Percentiles rank a stretch among this genome's conserved stretches.
Evolutionary conservation across 345 rosid genomes (phyloP).

Genomic region (Pugionium dolabratum): DNA sequence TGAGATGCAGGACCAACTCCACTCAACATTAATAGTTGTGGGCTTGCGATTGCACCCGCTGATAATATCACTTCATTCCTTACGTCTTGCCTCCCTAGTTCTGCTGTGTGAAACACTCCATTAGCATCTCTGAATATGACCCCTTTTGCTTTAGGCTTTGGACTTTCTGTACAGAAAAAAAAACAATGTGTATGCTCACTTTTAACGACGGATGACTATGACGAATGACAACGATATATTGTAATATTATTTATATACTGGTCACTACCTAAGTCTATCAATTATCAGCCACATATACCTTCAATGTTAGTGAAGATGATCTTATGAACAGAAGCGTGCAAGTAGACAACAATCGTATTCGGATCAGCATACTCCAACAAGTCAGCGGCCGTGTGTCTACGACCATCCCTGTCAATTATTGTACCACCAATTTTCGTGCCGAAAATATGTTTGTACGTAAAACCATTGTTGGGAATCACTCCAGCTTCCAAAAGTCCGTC

Average conservation of each 20-base stretch:
- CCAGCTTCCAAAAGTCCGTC: slow-evolving; percentile 67
- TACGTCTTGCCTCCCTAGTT: slow-evolving; percentile 27
- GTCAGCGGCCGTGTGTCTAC: slow-evolving; percentile 69
- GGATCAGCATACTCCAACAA: slow-evolving; percentile 68
- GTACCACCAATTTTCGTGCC: slow-evolving; percentile 73
- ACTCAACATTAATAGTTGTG: slow-evolving; percentile 75
- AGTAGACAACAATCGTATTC: slow-evolving; percentile 42
- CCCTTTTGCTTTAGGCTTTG: slow-evolving; percentile 60
- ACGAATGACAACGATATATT: too few relatives aligned
- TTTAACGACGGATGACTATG: too few relatives aligned
- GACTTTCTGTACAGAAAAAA: slow-evolving; percentile 19
- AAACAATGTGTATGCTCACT: not conserved
- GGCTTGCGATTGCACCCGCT: slow-evolving; percentile 84
- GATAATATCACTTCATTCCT: slow-evolving; percentile 64
- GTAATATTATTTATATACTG: too few relatives aligned
- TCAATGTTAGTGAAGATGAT: slow-evolving; percentile 42
- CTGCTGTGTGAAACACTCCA: slow-evolving; percentile 52
- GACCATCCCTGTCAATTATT: slow-evolving; percentile 58
- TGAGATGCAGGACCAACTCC: slow-evolving; percentile 64
- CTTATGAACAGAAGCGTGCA: slow-evolving; percentile 60
- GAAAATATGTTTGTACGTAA: slow-evolving; percentile 52
- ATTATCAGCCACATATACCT: slow-evolving; percentile 33
- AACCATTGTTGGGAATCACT: slow-evolving; percentile 59
- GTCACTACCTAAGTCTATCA: not conserved
- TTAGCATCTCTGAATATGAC: slow-evolving; percentile 53